phyloP scores from a whole-genome alignment of 2,329 filamentous ascomycete species.

The Blastomyces parvus region DNA sequence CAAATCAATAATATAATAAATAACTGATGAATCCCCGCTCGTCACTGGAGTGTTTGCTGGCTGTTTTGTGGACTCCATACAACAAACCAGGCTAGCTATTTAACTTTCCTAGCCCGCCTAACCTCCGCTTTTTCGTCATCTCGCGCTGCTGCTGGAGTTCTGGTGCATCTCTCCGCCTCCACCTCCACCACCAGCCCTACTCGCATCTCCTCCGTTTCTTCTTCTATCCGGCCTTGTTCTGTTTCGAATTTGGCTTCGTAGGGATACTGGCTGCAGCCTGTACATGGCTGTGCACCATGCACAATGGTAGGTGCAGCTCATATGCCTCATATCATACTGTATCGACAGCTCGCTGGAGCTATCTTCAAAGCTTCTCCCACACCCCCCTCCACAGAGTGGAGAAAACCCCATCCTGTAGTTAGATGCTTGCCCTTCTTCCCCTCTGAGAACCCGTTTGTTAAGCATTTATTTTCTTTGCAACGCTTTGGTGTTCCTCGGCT shows the following conservation, averaged over 20 bases:
- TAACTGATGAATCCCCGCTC: too few species aligned
- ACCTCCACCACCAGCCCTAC: not conserved
- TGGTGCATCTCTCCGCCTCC: not conserved
- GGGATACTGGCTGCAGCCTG: conserved; percentile 21
- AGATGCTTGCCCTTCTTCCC: not conserved
- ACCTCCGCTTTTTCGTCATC: not conserved
- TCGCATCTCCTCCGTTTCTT: not conserved
- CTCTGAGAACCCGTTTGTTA: not conserved
- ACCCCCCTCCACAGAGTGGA: not conserved
- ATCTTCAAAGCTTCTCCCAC: not conserved
- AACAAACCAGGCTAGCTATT: too few species aligned
- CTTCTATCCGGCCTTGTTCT: not conserved
- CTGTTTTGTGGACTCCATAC: too few species aligned
- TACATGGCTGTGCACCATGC: conserved; percentile 18
- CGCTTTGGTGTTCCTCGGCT: not conserved
- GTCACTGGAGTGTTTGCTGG: too few species aligned
- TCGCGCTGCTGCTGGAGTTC: not conserved
- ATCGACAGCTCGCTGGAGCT: not conserved
- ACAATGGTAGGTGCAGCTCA: conserved; percentile 29
- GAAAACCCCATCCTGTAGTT: not conserved
- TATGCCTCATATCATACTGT: too few species aligned
- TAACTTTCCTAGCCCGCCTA: not conserved
- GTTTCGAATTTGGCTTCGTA: conserved; percentile 8
- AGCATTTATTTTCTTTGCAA: not conserved
- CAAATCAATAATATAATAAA: too few species aligned